These are phyloP conservation scores for Globisporangium takayamanum DNA, from an alignment of 352 stramenopile species.

Conservation along the genomic window DNA sequence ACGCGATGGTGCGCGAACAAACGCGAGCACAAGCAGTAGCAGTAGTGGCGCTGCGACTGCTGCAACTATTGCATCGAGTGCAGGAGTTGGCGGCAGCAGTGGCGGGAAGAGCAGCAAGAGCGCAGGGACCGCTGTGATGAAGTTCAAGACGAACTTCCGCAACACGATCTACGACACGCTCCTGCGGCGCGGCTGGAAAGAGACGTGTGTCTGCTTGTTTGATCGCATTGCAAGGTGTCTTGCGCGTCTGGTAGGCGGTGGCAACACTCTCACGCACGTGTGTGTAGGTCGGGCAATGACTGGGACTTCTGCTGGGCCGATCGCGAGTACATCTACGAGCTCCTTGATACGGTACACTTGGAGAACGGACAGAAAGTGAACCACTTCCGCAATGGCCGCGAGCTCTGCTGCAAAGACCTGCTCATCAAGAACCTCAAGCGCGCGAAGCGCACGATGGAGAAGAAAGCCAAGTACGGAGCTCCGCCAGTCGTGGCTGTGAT, in stretches of 20 bases:
- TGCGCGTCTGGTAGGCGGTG: background rate
- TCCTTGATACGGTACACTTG: constrained; percentile 86
- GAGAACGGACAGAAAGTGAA: constrained; percentile 85
- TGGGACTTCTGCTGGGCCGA: constrained; percentile 90
- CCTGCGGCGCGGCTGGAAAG: constrained; percentile 84
- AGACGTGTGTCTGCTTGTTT: constrained; percentile 32
- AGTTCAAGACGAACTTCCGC: constrained; percentile 89
- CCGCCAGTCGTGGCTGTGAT: background rate
- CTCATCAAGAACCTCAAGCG: constrained; percentile 96
- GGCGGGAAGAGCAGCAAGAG: constrained; percentile 7
- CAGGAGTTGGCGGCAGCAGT: constrained; percentile 1
- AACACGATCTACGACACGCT: constrained; percentile 92
- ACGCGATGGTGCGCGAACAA: constrained; percentile 12
- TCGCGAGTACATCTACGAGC: constrained; percentile 88
- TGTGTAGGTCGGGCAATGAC: constrained; percentile 50
- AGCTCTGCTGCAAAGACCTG: constrained; percentile 91
- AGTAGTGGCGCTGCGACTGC: background rate
- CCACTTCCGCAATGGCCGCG: constrained; percentile 85
- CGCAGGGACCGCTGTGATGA: constrained; percentile 27
- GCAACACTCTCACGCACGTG: background rate
- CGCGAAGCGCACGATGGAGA: constrained; percentile 71
- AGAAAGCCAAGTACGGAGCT: constrained; percentile 51
- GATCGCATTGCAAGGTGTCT: background rate
- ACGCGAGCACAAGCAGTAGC: constrained; percentile 5
- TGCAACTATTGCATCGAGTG: background rate